Evolutionary conservation across 2,329 filamentous ascomycete genomes (phyloP).

Genomic region (Fusarium nelsonii): DNA sequence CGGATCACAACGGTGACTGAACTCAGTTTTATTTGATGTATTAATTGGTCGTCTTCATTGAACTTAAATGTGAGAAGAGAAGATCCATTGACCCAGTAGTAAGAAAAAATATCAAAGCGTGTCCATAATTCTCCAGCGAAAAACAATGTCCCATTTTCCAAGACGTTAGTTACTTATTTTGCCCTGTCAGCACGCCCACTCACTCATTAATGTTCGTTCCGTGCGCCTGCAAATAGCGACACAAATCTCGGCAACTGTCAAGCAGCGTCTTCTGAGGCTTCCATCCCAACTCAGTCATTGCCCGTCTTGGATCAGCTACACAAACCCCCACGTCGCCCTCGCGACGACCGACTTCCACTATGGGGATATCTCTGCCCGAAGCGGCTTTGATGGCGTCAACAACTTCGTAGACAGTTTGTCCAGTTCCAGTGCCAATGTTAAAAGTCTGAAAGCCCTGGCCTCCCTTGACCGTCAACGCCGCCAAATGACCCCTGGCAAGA

Average conservation of each 20-base stretch:
- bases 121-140: background rate
- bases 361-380: background rate
- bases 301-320: conserved; percentile 57
- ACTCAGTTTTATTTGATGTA: background rate
- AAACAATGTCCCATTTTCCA: background rate
- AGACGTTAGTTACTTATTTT: background rate
- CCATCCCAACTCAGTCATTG: conserved; percentile 59
- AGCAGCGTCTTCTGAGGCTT: conserved; percentile 35
- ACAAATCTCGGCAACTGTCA: conserved; percentile 33
- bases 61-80: background rate
- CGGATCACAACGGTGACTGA: background rate
- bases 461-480: conserved; percentile 61
- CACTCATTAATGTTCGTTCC: background rate
- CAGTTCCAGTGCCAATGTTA: conserved; percentile 61
- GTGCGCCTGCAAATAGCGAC: conserved; percentile 9
- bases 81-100: too few relatives aligned
- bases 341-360: background rate
- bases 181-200: background rate
- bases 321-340: conserved; percentile 46
- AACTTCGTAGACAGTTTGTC: conserved; percentile 32
- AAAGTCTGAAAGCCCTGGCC: conserved; percentile 56
- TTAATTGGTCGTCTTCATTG: background rate
- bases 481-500: conserved; percentile 72
- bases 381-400: conserved; percentile 1
- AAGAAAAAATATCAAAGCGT: background rate